A percentile compares a stretch with the other conserved stretches of the same genome.
Conservation (phyloP, 2,329 filamentous ascomycete genomes). For the Colletotrichum musae region DNA sequence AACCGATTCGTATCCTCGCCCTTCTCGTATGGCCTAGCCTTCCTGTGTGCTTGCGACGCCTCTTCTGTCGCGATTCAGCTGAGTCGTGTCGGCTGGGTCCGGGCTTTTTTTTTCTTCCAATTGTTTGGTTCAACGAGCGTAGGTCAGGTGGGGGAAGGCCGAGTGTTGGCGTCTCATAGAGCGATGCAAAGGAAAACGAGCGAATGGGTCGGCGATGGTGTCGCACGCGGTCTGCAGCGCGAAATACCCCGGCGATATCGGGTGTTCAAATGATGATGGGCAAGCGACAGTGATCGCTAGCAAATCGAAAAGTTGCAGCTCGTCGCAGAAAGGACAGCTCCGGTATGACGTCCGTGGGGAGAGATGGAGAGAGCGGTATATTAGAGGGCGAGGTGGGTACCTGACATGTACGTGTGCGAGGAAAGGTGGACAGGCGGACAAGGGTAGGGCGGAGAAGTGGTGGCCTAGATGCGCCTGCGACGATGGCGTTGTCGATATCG, state of each 20-base stretch:
- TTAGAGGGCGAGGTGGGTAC: constrained; percentile 40
- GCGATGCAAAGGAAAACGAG: constrained; percentile 36
- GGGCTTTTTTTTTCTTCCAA: constrained; percentile 10
- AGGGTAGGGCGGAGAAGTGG: constrained; percentile 33
- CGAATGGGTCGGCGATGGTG: constrained; percentile 30
- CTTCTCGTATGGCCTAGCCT: constrained; percentile 18
- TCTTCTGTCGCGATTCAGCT: constrained; percentile 2
- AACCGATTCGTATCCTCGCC: constrained; percentile 26
- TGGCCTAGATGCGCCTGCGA: constrained; percentile 32
- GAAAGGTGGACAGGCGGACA: constrained; percentile 34
- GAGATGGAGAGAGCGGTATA: constrained; percentile 35
- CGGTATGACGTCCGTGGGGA: constrained; percentile 40
- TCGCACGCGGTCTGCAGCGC: constrained; percentile 23
- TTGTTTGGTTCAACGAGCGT: constrained; percentile 27
- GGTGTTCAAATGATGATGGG: constrained; percentile 30
- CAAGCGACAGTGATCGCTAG: constrained; percentile 27
- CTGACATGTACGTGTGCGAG: constrained; percentile 33
- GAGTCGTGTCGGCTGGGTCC: constrained; percentile 5
- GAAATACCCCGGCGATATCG: constrained; percentile 9
- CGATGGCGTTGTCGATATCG: constrained; percentile 23
- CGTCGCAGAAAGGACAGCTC: constrained; percentile 23
- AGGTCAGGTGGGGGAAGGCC: constrained; percentile 41
- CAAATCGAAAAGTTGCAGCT: constrained; percentile 34
- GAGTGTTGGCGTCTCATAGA: constrained; percentile 38
- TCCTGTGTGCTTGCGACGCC: constrained; percentile 18